A percentile compares a stretch with the other conserved stretches of the same genome.
Evolutionary conservation across 179 eudicot species (phyloP).

Genomic region (Gypsophila paniculata): DNA sequence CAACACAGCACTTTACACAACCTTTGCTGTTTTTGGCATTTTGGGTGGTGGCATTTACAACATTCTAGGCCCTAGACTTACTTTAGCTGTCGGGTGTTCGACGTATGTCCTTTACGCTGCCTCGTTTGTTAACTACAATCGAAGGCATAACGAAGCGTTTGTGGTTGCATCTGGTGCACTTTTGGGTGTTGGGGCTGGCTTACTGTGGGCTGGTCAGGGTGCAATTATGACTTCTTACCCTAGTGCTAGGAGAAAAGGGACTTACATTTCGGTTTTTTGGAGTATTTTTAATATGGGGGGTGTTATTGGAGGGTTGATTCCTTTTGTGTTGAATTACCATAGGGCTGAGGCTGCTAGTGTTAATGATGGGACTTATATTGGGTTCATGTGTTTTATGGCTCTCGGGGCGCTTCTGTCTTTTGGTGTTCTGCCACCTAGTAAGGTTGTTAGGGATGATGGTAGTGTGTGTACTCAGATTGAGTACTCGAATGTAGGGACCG

Average conservation of each 20-base stretch:
- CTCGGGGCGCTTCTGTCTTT: constrained; percentile 59
- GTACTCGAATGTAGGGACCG: constrained; percentile 65
- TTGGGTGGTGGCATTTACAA: constrained; percentile 94
- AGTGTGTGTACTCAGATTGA: constrained; percentile 54
- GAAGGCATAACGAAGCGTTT: constrained; percentile 52
- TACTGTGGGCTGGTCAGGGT: constrained; percentile 94
- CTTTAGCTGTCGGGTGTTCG: constrained; percentile 64
- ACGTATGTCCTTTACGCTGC: constrained; percentile 73
- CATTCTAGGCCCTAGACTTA: constrained; percentile 66
- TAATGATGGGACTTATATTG: constrained; percentile 86
- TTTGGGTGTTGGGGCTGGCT: constrained; percentile 81
- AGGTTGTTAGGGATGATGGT: constrained; percentile 81
- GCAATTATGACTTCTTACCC: constrained; percentile 97
- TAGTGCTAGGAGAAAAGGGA: constrained; percentile 57
- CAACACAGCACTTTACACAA: constrained; percentile 81
- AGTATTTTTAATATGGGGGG: constrained; percentile 90
- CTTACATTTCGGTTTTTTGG: constrained; percentile 81
- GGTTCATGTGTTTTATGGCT: constrained; percentile 83
- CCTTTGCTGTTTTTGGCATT: constrained; percentile 76
- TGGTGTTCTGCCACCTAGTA: constrained; percentile 61
- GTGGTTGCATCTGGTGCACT: constrained; percentile 65
- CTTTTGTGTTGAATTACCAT: constrained; percentile 58
- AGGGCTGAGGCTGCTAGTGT: constrained; percentile 59
- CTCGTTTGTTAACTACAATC: constrained; percentile 76
- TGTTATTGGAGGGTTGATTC: constrained; percentile 86